Conservation (phyloP, 1,284 basidiomycete species). For the Afroboletus lepidellus region DNA sequence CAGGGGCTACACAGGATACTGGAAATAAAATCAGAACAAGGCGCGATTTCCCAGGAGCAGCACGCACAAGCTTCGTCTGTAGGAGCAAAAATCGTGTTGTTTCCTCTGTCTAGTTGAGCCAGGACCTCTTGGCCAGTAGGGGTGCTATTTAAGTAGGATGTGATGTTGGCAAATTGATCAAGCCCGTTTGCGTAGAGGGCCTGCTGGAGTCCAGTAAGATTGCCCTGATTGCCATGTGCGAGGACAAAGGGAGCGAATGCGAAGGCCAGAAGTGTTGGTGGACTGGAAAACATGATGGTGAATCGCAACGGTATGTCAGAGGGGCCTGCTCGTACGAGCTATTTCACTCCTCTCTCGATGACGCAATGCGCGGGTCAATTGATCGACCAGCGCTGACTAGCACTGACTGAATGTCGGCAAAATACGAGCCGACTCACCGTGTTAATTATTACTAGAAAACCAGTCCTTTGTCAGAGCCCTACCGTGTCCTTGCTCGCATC, state of each 20-base stretch:
- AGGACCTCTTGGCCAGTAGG: conserved; percentile 45
- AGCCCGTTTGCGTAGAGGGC: conserved; percentile 38
- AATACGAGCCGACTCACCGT: neutral
- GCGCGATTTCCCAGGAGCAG: neutral
- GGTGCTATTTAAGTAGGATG: conserved; percentile 42
- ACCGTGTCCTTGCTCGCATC: no score
- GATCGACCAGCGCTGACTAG: conserved; percentile 3
- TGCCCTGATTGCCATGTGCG: conserved; percentile 28
- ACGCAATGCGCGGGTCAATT: conserved; percentile 33
- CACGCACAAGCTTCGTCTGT: conserved; percentile 46
- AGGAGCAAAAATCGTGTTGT: conserved; percentile 50
- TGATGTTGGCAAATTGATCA: conserved; percentile 38
- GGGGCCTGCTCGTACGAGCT: neutral
- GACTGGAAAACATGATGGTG: conserved; percentile 19
- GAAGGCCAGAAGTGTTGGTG: conserved; percentile 8
- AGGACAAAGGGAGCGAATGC: conserved; percentile 15
- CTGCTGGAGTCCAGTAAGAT: conserved; percentile 35
- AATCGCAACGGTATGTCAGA: neutral
- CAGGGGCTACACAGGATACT: conserved; percentile 17
- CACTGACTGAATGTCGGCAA: neutral
- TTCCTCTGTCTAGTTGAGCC: conserved; percentile 36
- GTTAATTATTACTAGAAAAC: neutral
- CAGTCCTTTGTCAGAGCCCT: no score
- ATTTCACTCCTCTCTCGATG: conserved; percentile 12
- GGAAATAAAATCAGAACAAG: conserved; percentile 1